A percentile compares a stretch with the other conserved stretches of the same genome.
Evolutionary conservation across 1,284 basidiomycete genomes (phyloP).

Genomic region (Phlebopus sp.): DNA sequence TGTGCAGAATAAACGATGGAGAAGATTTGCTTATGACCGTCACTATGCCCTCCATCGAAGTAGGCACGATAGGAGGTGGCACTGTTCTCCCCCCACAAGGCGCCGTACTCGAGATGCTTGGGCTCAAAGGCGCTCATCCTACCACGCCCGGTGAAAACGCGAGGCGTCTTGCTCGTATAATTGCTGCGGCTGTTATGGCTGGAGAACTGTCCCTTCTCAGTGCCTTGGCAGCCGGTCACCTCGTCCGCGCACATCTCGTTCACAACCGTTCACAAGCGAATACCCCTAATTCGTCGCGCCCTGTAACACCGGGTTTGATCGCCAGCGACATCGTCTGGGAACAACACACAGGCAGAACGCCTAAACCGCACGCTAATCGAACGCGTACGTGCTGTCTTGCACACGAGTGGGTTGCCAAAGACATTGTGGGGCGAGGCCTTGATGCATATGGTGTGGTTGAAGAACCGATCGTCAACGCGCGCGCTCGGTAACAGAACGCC

Average conservation of each 20-base stretch:
- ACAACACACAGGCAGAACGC: no score
- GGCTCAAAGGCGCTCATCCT: conserved; percentile 82
- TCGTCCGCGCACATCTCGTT: conserved; percentile 87
- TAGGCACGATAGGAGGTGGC: conserved; percentile 95
- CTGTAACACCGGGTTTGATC: conserved; percentile 54
- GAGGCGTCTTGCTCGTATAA: conserved; percentile 81
- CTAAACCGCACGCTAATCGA: no score
- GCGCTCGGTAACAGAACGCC: no score
- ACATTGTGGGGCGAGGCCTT: no score
- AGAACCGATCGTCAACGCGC: no score
- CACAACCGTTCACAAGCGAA: conserved; percentile 74
- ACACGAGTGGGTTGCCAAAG: no score
- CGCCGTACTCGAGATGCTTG: conserved; percentile 91
- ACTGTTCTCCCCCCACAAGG: conserved; percentile 88
- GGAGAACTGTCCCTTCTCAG: conserved; percentile 88
- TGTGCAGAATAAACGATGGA: conserved; percentile 75
- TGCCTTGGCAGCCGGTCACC: conserved; percentile 88
- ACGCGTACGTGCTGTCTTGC: no score
- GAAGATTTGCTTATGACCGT: conserved; percentile 90
- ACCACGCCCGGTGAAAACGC: conserved; percentile 85
- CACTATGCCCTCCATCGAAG: conserved; percentile 95
- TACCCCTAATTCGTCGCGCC: conserved; percentile 63
- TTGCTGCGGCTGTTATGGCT: conserved; percentile 91
- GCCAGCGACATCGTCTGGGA: conserved; percentile 22
- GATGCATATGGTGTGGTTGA: no score